Evolutionary conservation across 345 rosid genomes (phyloP), one percentile per base, ranked within the genome.

Genomic region (Carallia brachiata): DNA sequence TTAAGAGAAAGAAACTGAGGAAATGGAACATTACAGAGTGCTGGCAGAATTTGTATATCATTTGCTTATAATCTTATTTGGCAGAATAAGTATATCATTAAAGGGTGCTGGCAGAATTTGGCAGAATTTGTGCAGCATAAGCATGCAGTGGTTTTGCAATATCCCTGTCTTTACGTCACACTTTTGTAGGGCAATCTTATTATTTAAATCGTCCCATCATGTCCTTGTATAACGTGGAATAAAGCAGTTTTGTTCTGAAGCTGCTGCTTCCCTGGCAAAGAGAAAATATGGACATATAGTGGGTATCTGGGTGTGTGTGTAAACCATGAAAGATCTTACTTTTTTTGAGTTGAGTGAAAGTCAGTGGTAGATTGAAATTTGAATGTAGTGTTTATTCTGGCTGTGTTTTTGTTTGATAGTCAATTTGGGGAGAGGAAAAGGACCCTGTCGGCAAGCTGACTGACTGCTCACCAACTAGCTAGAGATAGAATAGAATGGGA

Each of bases 401-500:
- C 75, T 18, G 13, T 65, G 28, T 44, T 55, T 64, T 72, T 69
- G 47, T 55, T 67, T 69, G 76, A 56, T 68, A 73, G 47, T 75
- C 32, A 63, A 75, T 64, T 73, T 68, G 67, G 63, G 70, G 50
- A 27, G 60, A 64, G 70, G 64, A 64, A 70, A 30, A 63, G 72
- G 62, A 44, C 3, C 34, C 54, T 77, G 84, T 81, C 71, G 81
- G 81, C 77, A 75, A 10, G 28, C 31, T 3, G 69, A 76, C 62
- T 47, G 77, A 85, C 83, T 57, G 72, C 78, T 83, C 76, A 85
- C 80, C 84, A 75, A 85, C 89, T 67, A 65, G 74, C 39, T 44
- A 12, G 13, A 40, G 48, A 13, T 9, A 0, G 5, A 19, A 71
- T 23, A 23, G 23, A 23, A 23, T 0, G 70, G 67, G 69, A 70